Evolutionary conservation across 2,329 filamentous ascomycete species (phyloP).

Genomic region (Hypomyces perniciosus): DNA sequence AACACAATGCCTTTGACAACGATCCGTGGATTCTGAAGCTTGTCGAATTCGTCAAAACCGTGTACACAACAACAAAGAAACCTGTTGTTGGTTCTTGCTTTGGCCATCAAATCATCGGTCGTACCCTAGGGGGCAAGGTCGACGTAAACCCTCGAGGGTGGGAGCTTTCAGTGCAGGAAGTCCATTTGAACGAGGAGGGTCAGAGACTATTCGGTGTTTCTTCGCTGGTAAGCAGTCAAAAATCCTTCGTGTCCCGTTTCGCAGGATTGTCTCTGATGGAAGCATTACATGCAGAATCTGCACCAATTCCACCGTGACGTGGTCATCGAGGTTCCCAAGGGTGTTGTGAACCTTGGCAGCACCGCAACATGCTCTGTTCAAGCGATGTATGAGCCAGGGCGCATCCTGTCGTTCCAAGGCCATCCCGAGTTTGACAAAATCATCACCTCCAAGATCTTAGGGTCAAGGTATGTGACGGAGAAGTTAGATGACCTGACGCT

Average conservation of each 20-base stretch:
- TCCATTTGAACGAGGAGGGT: constrained; percentile 32
- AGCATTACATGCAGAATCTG: constrained; percentile 18
- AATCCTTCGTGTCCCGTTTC: too few relatives aligned
- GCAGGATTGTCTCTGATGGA: not conserved
- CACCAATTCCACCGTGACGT: constrained; percentile 43
- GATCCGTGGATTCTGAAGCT: constrained; percentile 36
- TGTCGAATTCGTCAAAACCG: constrained; percentile 27
- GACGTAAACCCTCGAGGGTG: constrained; percentile 32
- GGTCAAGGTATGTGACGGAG: constrained; percentile 20
- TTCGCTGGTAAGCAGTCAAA: constrained; percentile 17
- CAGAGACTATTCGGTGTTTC: constrained; percentile 28
- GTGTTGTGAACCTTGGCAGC: constrained; percentile 31
- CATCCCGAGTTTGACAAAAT: constrained; percentile 37
- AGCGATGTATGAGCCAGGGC: constrained; percentile 31
- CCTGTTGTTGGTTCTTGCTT: constrained; percentile 41
- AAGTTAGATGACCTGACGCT: constrained; percentile 24
- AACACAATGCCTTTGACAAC: constrained; percentile 32
- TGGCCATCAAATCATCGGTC: constrained; percentile 40
- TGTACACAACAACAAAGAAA: constrained; percentile 21
- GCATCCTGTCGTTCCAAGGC: constrained; percentile 35
- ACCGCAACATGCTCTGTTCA: constrained; percentile 34
- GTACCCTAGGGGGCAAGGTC: constrained; percentile 34
- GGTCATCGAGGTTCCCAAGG: constrained; percentile 31
- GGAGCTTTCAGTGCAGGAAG: constrained; percentile 36
- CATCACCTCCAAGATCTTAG: constrained; percentile 30